Evolutionary conservation across 257 asterid species (phyloP).

Genomic region (Lycium ferocissimum): DNA sequence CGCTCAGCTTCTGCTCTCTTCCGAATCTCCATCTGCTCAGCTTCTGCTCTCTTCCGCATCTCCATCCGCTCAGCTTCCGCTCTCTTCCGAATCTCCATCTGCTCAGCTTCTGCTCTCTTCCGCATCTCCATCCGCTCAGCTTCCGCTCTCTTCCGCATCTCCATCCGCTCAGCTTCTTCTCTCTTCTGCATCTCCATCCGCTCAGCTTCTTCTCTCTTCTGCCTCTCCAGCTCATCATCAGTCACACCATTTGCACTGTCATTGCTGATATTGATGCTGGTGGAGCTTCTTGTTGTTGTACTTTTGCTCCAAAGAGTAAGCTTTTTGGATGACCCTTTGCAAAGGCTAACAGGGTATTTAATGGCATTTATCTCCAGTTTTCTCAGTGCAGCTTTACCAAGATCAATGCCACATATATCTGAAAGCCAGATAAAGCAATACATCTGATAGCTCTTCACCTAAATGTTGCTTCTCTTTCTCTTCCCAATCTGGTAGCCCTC

Average conservation of each 20-base stretch:
- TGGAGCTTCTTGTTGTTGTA: constrained; percentile 25
- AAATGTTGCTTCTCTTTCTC: constrained; percentile 61
- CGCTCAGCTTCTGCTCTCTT: too few relatives aligned
- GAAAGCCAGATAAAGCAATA: constrained; percentile 68
- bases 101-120: too few relatives aligned
- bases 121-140: too few relatives aligned
- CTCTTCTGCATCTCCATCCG: too few relatives aligned
- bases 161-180: too few relatives aligned
- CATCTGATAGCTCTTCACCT: constrained; percentile 75
- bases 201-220: too few relatives aligned
- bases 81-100: too few relatives aligned
- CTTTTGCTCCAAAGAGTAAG: constrained; percentile 22
- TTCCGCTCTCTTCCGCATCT: too few relatives aligned
- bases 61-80: too few relatives aligned
- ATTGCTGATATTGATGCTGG: neutral
- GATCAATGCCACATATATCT: constrained; percentile 68
- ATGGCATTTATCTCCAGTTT: constrained; percentile 61
- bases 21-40: too few relatives aligned
- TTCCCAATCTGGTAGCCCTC: constrained; percentile 64
- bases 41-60: too few relatives aligned
- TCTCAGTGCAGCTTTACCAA: constrained; percentile 64
- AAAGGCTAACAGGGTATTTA: constrained; percentile 57
- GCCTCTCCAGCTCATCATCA: constrained; percentile 6
- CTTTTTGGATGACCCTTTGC: constrained; percentile 53
- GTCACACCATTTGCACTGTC: constrained; percentile 28